These are phyloP conservation scores for Artemisia tridentata DNA, from an alignment of 129 eudicot species.

Conservation along the genomic window DNA sequence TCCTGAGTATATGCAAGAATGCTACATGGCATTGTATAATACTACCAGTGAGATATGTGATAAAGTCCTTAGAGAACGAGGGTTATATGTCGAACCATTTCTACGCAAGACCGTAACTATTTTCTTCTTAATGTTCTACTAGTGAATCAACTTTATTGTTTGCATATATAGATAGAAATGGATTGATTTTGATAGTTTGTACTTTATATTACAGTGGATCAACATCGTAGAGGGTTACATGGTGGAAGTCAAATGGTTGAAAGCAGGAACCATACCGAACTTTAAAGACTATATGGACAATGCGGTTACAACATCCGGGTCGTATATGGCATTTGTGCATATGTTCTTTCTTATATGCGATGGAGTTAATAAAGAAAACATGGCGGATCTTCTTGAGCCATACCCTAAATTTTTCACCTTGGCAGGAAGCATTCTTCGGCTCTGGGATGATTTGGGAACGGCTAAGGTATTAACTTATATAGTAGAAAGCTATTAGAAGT, in stretches of 20 bases:
- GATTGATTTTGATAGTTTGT: neutral
- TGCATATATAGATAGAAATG: neutral
- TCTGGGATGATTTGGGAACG: conserved; percentile 70
- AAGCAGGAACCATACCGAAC: conserved; percentile 36
- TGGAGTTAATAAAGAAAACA: conserved; percentile 33
- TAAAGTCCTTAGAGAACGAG: conserved; percentile 36
- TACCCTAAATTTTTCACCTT: conserved; percentile 50
- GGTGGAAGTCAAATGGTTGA: conserved; percentile 53
- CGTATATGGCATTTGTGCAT: conserved; percentile 58
- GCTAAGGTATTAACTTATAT: conserved; percentile 39
- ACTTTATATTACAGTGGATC: conserved; percentile 45
- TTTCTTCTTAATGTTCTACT: neutral
- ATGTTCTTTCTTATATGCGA: conserved; percentile 44
- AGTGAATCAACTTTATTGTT: neutral
- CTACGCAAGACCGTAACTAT: conserved; percentile 34
- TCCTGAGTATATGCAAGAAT: conserved; percentile 60
- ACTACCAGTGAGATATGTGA: conserved; percentile 49
- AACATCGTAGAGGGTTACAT: conserved; percentile 49
- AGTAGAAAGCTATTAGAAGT: too few relatives aligned
- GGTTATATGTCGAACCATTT: conserved; percentile 36
- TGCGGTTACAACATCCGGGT: conserved; percentile 54
- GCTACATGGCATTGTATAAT: conserved; percentile 48
- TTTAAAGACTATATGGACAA: conserved; percentile 50
- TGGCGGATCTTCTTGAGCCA: conserved; percentile 27
- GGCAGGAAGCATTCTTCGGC: conserved; percentile 57